Conservation (phyloP, 2,329 filamentous ascomycete species). For the Ophiostoma sp. region DNA sequence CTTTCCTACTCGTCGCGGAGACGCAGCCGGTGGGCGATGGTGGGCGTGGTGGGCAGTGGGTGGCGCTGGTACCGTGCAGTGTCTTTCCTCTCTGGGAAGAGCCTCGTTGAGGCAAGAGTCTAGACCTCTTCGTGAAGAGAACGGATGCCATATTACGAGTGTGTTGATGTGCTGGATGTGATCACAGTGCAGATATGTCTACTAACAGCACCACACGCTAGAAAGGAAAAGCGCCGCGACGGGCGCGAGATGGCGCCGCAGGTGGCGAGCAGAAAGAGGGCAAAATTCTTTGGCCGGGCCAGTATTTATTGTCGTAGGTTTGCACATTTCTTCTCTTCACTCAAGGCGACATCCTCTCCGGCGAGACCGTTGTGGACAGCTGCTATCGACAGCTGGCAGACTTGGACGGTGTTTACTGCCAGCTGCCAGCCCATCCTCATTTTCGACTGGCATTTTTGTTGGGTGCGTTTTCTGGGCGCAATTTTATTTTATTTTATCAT, state of each 20-base stretch:
- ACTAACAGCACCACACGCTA: background rate
- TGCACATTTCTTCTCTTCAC: background rate
- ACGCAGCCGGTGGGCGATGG: background rate
- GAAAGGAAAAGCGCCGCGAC: background rate
- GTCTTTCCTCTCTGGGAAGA: background rate
- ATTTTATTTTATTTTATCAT: background rate
- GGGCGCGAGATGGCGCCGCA: background rate
- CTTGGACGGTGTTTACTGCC: background rate
- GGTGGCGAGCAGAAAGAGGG: background rate
- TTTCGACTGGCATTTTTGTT: background rate
- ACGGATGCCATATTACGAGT: too few relatives aligned
- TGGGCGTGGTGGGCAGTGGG: too few relatives aligned
- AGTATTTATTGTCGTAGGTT: background rate
- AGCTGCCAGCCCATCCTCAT: background rate
- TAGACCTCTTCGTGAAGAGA: background rate
- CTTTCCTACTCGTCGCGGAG: background rate
- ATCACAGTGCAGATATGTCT: background rate
- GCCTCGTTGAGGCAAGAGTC: background rate
- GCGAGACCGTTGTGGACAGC: too few relatives aligned
- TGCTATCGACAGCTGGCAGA: background rate
- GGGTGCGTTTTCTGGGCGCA: background rate
- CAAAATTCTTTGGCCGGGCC: background rate
- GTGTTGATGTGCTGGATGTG: background rate
- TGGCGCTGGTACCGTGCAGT: background rate
- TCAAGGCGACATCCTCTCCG: background rate